These are phyloP conservation scores for Gyrodon lividus DNA, from an alignment of 768 basidiomycete genomes.

Conservation along the genomic window DNA sequence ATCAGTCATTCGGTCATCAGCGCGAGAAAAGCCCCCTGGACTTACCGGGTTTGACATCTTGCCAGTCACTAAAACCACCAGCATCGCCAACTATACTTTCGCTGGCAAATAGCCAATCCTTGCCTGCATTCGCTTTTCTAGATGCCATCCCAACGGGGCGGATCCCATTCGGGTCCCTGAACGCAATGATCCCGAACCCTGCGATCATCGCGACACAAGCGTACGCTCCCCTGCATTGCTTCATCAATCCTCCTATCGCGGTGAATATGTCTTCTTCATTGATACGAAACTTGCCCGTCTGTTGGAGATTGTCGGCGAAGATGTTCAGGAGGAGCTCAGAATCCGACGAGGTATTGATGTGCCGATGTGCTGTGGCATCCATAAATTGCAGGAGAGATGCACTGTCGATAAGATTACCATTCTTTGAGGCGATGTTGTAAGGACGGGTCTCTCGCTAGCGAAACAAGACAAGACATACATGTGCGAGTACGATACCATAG, in stretches of 20 bases:
- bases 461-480: constrained; percentile 54
- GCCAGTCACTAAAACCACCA: constrained; percentile 87
- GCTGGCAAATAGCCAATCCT: constrained; percentile 88
- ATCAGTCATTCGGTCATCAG: constrained; percentile 1
- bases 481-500: constrained; percentile 97
- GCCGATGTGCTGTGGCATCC: constrained; percentile 94
- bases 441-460: background rate
- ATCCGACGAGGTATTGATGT: constrained; percentile 98
- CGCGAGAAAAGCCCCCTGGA: background rate
- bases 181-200: constrained; percentile 96
- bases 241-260: constrained; percentile 87
- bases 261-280: constrained; percentile 99
- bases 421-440: constrained; percentile 49
- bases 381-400: constrained; percentile 82
- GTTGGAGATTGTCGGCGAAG: constrained; percentile 95
- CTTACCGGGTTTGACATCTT: constrained; percentile 87
- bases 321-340: constrained; percentile 97
- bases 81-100: constrained; percentile 98
- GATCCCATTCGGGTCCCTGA: constrained; percentile 97
- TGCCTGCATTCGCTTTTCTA: constrained; percentile 55
- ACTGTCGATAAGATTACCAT: constrained; percentile 98
- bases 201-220: constrained; percentile 99
- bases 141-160: constrained; percentile 87
- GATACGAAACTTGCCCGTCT: constrained; percentile 98
- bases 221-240: constrained; percentile 88